phyloP scores from a whole-genome alignment of 164 flowering plant species.

The Stephania yunnanensis region DNA sequence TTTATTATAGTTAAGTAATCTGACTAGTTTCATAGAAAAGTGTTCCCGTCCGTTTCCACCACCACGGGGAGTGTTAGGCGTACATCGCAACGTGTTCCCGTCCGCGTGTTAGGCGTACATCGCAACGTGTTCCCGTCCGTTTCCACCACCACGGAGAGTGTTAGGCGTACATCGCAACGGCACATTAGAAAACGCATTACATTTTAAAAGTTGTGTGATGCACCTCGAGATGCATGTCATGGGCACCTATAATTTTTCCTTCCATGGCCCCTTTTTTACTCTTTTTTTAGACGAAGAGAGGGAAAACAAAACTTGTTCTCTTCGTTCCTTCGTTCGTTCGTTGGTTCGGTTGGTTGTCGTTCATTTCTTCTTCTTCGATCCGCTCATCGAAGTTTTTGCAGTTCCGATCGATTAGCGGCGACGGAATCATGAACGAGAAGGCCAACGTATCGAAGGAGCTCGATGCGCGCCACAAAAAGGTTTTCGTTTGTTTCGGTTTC shows the following conservation, averaged over 20 bases:
- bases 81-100: neutral
- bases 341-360: too few species aligned
- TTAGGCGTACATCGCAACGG: too few species aligned
- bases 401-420: neutral
- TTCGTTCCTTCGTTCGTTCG: too few species aligned
- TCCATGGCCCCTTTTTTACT: neutral
- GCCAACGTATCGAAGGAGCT: slow-evolving; percentile 5
- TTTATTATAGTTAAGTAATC: too few species aligned
- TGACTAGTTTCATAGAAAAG: neutral
- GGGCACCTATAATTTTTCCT: too few species aligned
- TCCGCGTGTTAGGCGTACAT: neutral
- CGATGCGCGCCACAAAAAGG: slow-evolving; percentile 5
- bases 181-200: too few species aligned
- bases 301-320: neutral
- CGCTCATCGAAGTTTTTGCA: neutral
- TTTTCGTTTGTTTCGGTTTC: neutral
- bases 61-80: too few species aligned
- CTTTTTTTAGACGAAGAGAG: neutral
- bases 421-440: slow-evolving; percentile 6
- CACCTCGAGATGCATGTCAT: too few species aligned
- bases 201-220: too few species aligned
- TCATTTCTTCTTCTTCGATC: neutral
- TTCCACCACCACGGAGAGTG: neutral
- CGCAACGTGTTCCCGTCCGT: neutral
- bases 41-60: neutral